Base-by-base conservation (phyloP, 306 rosid species). In the Casuarina glauca region DNA sequence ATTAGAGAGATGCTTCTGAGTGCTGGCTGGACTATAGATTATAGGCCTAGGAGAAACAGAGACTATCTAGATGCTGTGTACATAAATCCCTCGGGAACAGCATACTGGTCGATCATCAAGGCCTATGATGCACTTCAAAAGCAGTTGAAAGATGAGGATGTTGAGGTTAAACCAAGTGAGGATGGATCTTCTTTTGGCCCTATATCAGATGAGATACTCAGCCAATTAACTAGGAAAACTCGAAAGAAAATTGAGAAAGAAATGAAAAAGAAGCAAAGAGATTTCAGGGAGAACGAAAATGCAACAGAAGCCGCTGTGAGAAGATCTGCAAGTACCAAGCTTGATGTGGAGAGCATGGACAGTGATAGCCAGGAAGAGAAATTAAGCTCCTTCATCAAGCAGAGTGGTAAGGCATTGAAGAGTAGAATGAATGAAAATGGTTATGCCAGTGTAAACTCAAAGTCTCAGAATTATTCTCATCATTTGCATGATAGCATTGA, bases 31-130 rank as follows among this genome's bases (percentile, higher is more conserved):
- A 90, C 88, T 15, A 94, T 94, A 52, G 98, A 94, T 79, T 94
- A 94, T 81, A 89, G 98, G 72, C 98, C 98, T 71, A 86, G 98
- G 79, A 87, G 96, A 86, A 94, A 94, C 76, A 89, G 98, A 84
- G 98, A 94, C 87, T 94, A 94, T 75, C 90, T 94, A 48, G 98
- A 94, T 87, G 98, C 98, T 17, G 98, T 94, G 79, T 94, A 94
- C 81, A 91, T 94, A 72, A 92, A 90, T 83, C 91, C 94, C 8
- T 64, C 81, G 1, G 98, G 98, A 74, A 94, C 98, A 62, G 98
- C 98, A 19, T 94, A 94, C 83, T 94, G 98, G 98, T 94, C 98
- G 52, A 94, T 94, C 83, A 92, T 94, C 78, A 94, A 94, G 86
- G 98, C 98, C 75, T 94, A 94, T 79, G 98, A 92, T 36, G 98